Percentiles rank a stretch among this genome's conserved stretches.
Evolutionary conservation across 179 eudicot genomes (phyloP).

Genomic region (Pouteria campechiana): DNA sequence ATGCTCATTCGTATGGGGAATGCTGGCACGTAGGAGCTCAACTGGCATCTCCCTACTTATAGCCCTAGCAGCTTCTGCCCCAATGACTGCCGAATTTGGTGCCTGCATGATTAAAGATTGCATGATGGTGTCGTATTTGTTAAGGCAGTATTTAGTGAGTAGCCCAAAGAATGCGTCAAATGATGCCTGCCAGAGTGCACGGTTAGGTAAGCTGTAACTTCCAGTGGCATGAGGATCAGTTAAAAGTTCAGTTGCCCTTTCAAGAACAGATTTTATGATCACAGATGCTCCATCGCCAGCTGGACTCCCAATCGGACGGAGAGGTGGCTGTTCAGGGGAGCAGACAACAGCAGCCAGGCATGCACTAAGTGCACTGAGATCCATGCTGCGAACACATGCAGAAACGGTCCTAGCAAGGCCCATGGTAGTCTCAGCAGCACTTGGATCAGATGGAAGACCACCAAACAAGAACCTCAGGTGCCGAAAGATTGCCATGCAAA

Average conservation of each 20-base stretch:
- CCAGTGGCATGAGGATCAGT: constrained; percentile 29
- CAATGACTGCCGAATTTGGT: constrained; percentile 18
- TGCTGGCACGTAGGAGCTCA: constrained; percentile 66
- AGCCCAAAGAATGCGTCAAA: constrained; percentile 54
- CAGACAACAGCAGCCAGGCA: constrained; percentile 85
- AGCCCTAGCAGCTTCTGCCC: constrained; percentile 46
- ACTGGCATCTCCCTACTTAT: constrained; percentile 65
- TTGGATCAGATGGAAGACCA: constrained; percentile 38
- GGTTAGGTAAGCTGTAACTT: constrained; percentile 27
- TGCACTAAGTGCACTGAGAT: constrained; percentile 62
- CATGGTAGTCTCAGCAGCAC: constrained; percentile 20
- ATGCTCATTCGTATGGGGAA: constrained; percentile 61
- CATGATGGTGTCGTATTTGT: constrained; percentile 56
- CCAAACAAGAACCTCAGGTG: constrained; percentile 66
- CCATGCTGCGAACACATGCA: constrained; percentile 52
- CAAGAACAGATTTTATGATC: constrained; percentile 46
- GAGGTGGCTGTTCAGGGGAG: constrained; percentile 73
- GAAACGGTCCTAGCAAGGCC: constrained; percentile 35
- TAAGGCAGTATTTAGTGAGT: constrained; percentile 54
- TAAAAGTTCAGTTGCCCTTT: constrained; percentile 41
- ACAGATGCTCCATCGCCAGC: constrained; percentile 63
- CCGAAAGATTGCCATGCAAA: constrained; percentile 71
- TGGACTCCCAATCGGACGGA: constrained; percentile 65
- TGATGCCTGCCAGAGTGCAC: constrained; percentile 72
- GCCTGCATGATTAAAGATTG: constrained; percentile 36